Evolutionary conservation across 2,329 filamentous ascomycete genomes (phyloP).

Genomic region (Aspergillus glaucus): DNA sequence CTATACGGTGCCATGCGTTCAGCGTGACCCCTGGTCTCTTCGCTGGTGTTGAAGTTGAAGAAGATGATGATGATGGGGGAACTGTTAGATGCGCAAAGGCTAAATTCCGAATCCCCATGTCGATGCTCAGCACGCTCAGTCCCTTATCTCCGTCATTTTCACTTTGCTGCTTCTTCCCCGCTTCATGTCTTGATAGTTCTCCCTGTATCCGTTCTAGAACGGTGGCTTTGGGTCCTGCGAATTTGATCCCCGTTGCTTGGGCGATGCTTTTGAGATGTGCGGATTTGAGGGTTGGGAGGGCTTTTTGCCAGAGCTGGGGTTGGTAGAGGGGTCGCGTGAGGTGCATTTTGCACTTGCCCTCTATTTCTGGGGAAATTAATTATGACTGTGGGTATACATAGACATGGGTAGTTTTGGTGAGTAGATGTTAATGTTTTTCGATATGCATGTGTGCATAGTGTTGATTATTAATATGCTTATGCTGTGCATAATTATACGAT

Average conservation of each 20-base stretch:
- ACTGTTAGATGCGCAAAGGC: slow-evolving; percentile 61
- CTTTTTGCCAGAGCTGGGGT: slow-evolving; percentile 9
- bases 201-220: neutral
- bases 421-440: too few relatives aligned
- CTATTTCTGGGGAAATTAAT: too few relatives aligned
- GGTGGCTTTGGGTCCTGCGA: slow-evolving; percentile 52
- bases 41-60: neutral
- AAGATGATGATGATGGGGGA: slow-evolving; percentile 1
- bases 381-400: too few relatives aligned
- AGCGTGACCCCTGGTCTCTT: slow-evolving; percentile 15
- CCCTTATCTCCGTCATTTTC: slow-evolving; percentile 2
- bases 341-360: slow-evolving; percentile 7
- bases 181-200: neutral
- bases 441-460: too few relatives aligned
- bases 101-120: slow-evolving; percentile 78
- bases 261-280: slow-evolving; percentile 55
- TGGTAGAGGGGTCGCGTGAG: neutral
- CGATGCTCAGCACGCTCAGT: slow-evolving; percentile 64
- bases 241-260: slow-evolving; percentile 50
- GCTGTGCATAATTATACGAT: too few relatives aligned
- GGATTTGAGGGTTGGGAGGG: slow-evolving; percentile 43
- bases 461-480: too few relatives aligned
- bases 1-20: slow-evolving; percentile 38
- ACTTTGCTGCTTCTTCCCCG: neutral
- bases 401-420: too few relatives aligned